Evolutionary conservation across 768 basidiomycete species (phyloP).

Genomic region (Suillus subluteus): DNA sequence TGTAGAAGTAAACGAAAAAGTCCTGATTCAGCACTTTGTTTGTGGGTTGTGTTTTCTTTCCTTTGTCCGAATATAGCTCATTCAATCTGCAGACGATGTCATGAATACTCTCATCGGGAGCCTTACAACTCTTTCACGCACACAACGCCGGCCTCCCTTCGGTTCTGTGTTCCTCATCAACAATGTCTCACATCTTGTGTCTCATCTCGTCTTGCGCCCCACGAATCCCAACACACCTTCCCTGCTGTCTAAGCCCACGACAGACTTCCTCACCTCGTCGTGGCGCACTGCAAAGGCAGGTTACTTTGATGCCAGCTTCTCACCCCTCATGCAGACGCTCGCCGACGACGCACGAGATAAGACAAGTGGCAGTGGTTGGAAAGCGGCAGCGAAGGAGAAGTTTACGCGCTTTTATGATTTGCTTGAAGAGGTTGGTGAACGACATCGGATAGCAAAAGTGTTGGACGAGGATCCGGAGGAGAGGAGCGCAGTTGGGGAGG

Average conservation of each 20-base stretch:
- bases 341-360: conserved; percentile 54
- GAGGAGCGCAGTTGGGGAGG: conserved; percentile 64
- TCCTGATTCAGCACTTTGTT: conserved; percentile 74
- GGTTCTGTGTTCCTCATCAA: conserved; percentile 81
- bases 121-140: conserved; percentile 64
- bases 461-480: conserved; percentile 71
- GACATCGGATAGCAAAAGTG: conserved; percentile 70
- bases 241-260: conserved; percentile 62
- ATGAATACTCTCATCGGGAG: conserved; percentile 64
- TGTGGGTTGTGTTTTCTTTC: conserved; percentile 48
- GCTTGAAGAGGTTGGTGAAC: conserved; percentile 77
- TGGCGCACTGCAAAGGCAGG: conserved; percentile 82
- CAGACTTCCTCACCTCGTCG: conserved; percentile 65
- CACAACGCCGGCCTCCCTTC: conserved; percentile 63
- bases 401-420: conserved; percentile 82
- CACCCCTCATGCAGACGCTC: conserved; percentile 69
- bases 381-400: conserved; percentile 76
- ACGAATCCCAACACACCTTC: conserved; percentile 46
- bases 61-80: neutral
- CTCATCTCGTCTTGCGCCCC: conserved; percentile 58
- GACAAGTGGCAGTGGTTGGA: conserved; percentile 45
- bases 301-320: conserved; percentile 85
- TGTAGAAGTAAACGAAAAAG: conserved; percentile 57
- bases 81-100: conserved; percentile 63
- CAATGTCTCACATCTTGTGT: conserved; percentile 73